These are phyloP conservation scores for Maudiozyma saulgeensis DNA, from an alignment of 805 yeast species.

Conservation along the genomic window DNA sequence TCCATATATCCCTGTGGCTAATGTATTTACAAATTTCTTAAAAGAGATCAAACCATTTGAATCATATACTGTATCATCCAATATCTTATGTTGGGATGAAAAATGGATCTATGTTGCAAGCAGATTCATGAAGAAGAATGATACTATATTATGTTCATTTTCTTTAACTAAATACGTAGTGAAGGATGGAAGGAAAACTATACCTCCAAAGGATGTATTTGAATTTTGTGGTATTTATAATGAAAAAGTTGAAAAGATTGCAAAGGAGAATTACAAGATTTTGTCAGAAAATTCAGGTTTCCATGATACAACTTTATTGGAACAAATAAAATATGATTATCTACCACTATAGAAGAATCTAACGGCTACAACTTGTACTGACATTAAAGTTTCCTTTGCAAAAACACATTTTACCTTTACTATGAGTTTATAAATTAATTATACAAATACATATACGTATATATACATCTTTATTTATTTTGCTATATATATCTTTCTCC, in stretches of 20 bases:
- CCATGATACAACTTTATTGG: slow-evolving; percentile 22
- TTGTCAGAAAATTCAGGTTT: slow-evolving; percentile 22
- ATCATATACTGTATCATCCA: slow-evolving; percentile 43
- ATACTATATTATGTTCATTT: slow-evolving; percentile 41
- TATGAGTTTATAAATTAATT: too few relatives aligned
- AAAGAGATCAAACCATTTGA: slow-evolving; percentile 66
- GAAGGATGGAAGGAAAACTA: slow-evolving; percentile 68
- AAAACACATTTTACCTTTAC: too few relatives aligned
- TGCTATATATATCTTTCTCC: not conserved
- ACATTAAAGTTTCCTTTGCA: too few relatives aligned
- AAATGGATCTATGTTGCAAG: slow-evolving; percentile 76
- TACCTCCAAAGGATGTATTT: slow-evolving; percentile 54
- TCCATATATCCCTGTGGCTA: slow-evolving; percentile 72
- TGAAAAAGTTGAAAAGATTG: slow-evolving; percentile 39
- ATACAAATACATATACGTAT: not conserved
- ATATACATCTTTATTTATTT: not conserved
- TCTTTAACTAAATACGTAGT: slow-evolving; percentile 73
- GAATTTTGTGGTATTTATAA: slow-evolving; percentile 46
- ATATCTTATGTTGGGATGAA: slow-evolving; percentile 72
- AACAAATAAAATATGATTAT: slow-evolving; percentile 7
- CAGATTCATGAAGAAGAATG: slow-evolving; percentile 40
- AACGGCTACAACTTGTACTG: too few relatives aligned
- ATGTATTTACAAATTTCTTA: slow-evolving; percentile 56
- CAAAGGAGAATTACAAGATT: slow-evolving; percentile 30
- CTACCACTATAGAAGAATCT: not conserved